Conservation (phyloP, 192 early-diverging fungal genomes). For the Umbelopsis ramanniana region DNA sequence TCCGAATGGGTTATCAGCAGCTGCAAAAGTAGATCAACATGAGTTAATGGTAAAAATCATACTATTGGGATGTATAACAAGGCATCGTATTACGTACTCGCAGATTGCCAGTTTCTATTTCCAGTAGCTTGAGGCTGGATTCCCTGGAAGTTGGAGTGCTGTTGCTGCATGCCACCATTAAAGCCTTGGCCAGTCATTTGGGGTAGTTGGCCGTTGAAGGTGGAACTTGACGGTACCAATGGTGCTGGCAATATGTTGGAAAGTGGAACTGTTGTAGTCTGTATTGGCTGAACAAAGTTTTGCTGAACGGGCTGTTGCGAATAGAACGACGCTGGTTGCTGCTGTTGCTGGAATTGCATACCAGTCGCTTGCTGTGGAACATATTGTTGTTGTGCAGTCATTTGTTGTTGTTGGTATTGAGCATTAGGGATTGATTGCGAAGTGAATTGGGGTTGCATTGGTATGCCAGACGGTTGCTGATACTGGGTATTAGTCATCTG, state of each 20-base stretch:
- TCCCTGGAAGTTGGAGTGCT: constrained; percentile 7
- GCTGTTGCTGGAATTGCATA: constrained; percentile 18
- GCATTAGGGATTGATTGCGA: constrained; percentile 28
- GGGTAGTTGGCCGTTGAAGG: neutral
- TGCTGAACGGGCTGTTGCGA: constrained; percentile 3
- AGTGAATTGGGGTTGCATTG: constrained; percentile 22
- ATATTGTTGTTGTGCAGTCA: neutral
- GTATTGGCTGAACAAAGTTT: neutral
- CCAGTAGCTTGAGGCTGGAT: constrained; percentile 49
- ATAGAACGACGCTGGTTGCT: neutral
- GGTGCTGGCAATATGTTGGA: constrained; percentile 13
- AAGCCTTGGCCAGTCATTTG: constrained; percentile 36
- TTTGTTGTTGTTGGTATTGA: neutral
- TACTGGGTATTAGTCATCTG: constrained; percentile 22
- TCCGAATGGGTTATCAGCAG: constrained; percentile 43
- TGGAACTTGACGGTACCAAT: neutral
- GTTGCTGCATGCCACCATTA: constrained; percentile 19
- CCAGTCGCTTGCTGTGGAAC: neutral
- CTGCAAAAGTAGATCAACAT: neutral
- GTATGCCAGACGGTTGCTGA: constrained; percentile 22
- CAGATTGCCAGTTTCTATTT: constrained; percentile 42
- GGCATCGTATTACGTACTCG: constrained; percentile 35
- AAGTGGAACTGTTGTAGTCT: neutral
- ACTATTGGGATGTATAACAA: neutral
- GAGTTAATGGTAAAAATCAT: no score